Evolutionary conservation across 805 yeast genomes (phyloP), one percentile per base, ranked within the genome.

Genomic region (Candida maesae): DNA sequence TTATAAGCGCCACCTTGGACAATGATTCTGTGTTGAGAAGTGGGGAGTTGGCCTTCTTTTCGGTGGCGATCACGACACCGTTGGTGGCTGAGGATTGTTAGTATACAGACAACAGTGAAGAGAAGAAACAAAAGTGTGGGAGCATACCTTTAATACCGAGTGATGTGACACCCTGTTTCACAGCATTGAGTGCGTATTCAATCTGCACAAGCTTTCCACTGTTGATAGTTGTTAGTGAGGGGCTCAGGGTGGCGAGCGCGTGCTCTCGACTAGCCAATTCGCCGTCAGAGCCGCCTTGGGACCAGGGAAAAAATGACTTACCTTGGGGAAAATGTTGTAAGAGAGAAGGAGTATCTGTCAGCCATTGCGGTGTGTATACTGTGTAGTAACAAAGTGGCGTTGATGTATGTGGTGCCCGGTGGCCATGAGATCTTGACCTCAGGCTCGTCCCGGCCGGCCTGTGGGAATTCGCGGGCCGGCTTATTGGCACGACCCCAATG

Each of bases 181-280:
- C 99, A 1, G 96, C 98, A 52, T 91, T 90, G 55, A 93, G 73
- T 14, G 99, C 99, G 64, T 93, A 91, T 64, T 93, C 99, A 56
- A 93, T 93, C 70, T 93, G 99, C 36, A 90, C 96, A 52, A 93
- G 78, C 71, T 93, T 93, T 53, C 99, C 99, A 65, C 95, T 87
- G 36, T 25, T 29, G 31, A 24, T n/a, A 16, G 13, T 19, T 25
- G 49, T 58, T 30, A 44, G 45, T 30, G 17, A 16, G 35, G 7
- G 35, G 20, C 38, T 21, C 16, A 27, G 38, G 31, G 38, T 24
- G 29, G 20, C 25, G 28, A 29, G 25, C 6, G 5, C 13, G 18
- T 18, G 31, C 7, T 5, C 18, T 15, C 8, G 18, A 8, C 8
- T 7, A 5, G 6, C 18, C 31, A 28, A 28, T 28, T 28, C 17